Base-by-base conservation (phyloP, 1,284 basidiomycete species). In the Cryptococcus sp. region DNA sequence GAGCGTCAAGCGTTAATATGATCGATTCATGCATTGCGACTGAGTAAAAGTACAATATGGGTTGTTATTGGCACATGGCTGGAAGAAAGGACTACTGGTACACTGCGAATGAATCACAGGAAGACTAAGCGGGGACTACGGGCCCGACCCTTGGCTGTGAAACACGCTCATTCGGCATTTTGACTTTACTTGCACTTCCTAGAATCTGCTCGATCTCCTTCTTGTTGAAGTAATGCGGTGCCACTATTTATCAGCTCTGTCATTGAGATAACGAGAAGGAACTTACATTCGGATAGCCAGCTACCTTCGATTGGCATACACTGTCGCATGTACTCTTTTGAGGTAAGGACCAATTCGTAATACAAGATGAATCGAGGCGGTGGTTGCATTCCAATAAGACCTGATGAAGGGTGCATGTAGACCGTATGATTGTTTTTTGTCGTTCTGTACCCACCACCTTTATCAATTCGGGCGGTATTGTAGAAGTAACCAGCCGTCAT, bases 401-500 rank as follows among this genome's bases (percentile, higher is more conserved):
- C 87, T 4, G 91, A 94, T 2, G 91, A 94, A 0, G 96, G 96
- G 67, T 98, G 96, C 49, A 98, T 87, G 69, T 96, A 88, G 44
- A 98, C 91, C 1, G 92, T 91, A 65, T 94, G 91, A 69, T 86
- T 89, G 16, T 92, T 94, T 77, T 98, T 98, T 60, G 93, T 81
- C 13, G 90, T 93, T 45, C 91, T 81, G 75, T 96, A 97, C 43
- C 92, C 91, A 1, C 91, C 91, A 57, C 87, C 89, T 75, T 88
- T 91, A 72, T 93, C 89, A 43, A 94, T 74, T 61, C 87, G 83
- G 2, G 88, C 90, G 18, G 91, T 91, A 67, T 96, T 94, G 74
- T 94, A 94, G 75, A 97, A 96, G 78, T 93, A 98, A 2, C 96
- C 96, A 1, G 92, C 83, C 0, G 91, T 90, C 53, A 99, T 79